Percentiles rank a stretch among this genome's conserved stretches.
Conservation (phyloP, 2,329 filamentous ascomycete genomes). For the Erysiphe neolycopersici region DNA sequence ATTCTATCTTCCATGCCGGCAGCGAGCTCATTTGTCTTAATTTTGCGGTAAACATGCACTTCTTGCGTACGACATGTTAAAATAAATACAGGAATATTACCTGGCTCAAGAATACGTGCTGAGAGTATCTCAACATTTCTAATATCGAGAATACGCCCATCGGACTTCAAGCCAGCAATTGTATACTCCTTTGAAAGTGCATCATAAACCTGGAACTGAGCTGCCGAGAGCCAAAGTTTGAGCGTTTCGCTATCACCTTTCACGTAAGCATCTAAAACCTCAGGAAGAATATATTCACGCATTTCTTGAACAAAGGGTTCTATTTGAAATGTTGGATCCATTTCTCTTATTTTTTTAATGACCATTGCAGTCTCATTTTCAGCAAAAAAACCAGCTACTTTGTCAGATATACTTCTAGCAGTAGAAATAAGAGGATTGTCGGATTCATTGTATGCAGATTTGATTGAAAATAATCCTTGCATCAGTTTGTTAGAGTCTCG, state of each 20-base stretch:
- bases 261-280: conserved; percentile 92
- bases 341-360: conserved; percentile 90
- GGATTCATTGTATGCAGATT: conserved; percentile 76
- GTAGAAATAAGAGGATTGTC: conserved; percentile 90
- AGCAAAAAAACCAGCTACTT: conserved; percentile 83
- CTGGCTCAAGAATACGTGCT: conserved; percentile 57
- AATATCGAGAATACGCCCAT: conserved; percentile 87
- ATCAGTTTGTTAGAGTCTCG: conserved; percentile 70
- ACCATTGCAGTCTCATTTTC: conserved; percentile 96
- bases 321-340: conserved; percentile 84
- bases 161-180: conserved; percentile 73
- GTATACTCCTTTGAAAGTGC: conserved; percentile 95
- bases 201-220: conserved; percentile 88
- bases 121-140: conserved; percentile 71
- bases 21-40: conserved; percentile 67
- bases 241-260: conserved; percentile 81
- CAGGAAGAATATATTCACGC: conserved; percentile 90
- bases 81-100: conserved; percentile 85
- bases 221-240: conserved; percentile 85
- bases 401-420: conserved; percentile 71
- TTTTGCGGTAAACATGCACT: conserved; percentile 86
- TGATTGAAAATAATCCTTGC: conserved; percentile 67
- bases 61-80: conserved; percentile 92
- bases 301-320: conserved; percentile 89
- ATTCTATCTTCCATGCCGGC: conserved; percentile 98